phyloP scores from a whole-genome alignment of 495 filamentous ascomycete genomes.

The Penicillium macrosclerotiorum region DNA sequence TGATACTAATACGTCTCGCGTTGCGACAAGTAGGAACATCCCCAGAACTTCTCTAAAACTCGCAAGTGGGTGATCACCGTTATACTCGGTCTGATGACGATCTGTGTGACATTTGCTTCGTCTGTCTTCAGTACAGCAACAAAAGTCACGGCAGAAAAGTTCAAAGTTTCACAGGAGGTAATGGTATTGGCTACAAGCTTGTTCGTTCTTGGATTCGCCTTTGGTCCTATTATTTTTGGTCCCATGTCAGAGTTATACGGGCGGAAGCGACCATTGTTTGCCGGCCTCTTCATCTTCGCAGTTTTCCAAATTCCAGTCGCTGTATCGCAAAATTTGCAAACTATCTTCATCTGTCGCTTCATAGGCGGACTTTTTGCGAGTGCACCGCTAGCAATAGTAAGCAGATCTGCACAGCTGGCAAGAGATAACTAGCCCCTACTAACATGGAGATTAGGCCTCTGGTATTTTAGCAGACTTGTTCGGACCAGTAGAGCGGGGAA shows the following conservation, averaged over 20 bases:
- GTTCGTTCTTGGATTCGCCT: constrained; percentile 42
- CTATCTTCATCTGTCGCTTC: constrained; percentile 56
- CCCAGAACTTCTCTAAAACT: constrained; percentile 52
- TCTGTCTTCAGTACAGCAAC: constrained; percentile 48
- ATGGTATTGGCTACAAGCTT: constrained; percentile 46
- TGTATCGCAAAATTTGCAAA: constrained; percentile 50
- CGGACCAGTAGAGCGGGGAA: constrained; percentile 56
- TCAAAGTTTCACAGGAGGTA: constrained; percentile 40
- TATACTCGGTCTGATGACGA: constrained; percentile 47
- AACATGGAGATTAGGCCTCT: too few relatives aligned
- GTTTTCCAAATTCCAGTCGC: constrained; percentile 57
- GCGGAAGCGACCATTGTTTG: constrained; percentile 51
- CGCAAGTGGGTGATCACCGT: constrained; percentile 63
- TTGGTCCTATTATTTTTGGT: constrained; percentile 51
- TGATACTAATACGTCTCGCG: too few relatives aligned
- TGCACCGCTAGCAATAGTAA: constrained; percentile 58
- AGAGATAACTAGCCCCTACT: too few relatives aligned
- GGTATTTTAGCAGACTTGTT: constrained; percentile 66
- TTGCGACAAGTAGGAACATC: too few relatives aligned
- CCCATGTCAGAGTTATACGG: constrained; percentile 79
- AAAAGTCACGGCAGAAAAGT: constrained; percentile 34
- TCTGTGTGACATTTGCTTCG: constrained; percentile 48
- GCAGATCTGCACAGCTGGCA: too few relatives aligned
- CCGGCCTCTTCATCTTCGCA: constrained; percentile 48
- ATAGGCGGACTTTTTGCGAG: constrained; percentile 53